Evolutionary conservation across 257 asterid genomes (phyloP).

Genomic region (Gentiana straminea): DNA sequence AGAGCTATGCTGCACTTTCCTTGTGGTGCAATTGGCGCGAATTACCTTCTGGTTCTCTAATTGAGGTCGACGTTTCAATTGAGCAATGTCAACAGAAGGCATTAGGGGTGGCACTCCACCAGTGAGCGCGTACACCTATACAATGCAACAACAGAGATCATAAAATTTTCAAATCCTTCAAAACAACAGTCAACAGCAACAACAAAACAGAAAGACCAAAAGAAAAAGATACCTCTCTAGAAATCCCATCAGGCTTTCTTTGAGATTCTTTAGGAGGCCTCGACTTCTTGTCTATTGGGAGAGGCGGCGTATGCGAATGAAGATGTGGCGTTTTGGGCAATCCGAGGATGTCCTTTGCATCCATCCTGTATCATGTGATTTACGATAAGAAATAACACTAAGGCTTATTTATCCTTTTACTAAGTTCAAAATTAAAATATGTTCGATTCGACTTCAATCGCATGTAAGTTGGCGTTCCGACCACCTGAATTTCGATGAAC

Average conservation of each 20-base stretch:
- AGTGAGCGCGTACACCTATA: slow-evolving; percentile 88
- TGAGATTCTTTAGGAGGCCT: slow-evolving; percentile 92
- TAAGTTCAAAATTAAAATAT: no score
- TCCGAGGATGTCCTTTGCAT: slow-evolving; percentile 93
- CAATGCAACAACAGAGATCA: slow-evolving; percentile 3
- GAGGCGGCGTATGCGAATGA: slow-evolving; percentile 17
- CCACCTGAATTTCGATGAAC: no score
- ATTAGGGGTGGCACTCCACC: slow-evolving; percentile 87
- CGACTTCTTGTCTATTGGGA: slow-evolving; percentile 61
- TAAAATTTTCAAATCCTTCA: not conserved
- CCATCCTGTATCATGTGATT: slow-evolving; percentile 32
- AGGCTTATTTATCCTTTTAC: slow-evolving; percentile 7
- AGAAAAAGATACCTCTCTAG: slow-evolving; percentile 56
- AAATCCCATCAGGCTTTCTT: slow-evolving; percentile 95
- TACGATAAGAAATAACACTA: not conserved
- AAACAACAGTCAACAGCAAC: not conserved
- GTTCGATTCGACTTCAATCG: no score
- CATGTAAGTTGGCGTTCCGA: no score
- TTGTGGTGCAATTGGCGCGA: no score
- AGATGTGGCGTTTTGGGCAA: slow-evolving; percentile 42
- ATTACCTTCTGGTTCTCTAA: slow-evolving; percentile 79
- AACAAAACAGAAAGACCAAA: not conserved
- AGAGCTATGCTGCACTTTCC: no score
- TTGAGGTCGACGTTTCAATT: slow-evolving; percentile 58
- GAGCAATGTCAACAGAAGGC: slow-evolving; percentile 76